Base-by-base conservation (phyloP, 768 basidiomycete species). In the Mycena sanguinolenta region DNA sequence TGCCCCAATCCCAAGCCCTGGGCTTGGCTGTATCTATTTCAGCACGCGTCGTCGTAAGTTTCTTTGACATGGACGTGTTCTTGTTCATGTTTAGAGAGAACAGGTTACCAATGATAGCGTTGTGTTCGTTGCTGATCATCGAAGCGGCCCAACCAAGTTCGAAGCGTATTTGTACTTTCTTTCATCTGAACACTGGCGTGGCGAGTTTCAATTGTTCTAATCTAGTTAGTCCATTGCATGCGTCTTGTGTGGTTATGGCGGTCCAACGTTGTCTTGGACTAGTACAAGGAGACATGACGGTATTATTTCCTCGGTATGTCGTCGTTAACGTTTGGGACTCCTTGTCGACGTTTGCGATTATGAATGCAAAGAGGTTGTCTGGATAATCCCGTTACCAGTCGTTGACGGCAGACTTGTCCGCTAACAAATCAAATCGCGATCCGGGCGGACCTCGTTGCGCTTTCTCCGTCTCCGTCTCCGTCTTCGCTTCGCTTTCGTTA, bases 121-220 rank as follows among this genome's bases (percentile, higher is more conserved):
- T 7, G n/a, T n/a, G n/a, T n/a, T n/a, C n/a, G n/a, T n/a, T n/a
- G 36, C 39, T 27, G 50, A 27, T 19, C 38, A n/a, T n/a, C n/a
- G n/a, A n/a, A n/a, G n/a, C n/a, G n/a, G n/a, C n/a, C n/a, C n/a
- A n/a, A n/a, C n/a, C n/a, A n/a, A n/a, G n/a, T 36, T 21, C 49
- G 34, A 42, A 25, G 17, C 17, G 19, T 28, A 54, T 44, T 21
- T 63, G 21, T 28, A 8, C 30, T 14, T 30, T 27, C 25, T 14
- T 30, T 27, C 25, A 46, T 34, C 38, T 42, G n/a, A n/a, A n/a
- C n/a, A n/a, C n/a, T n/a, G n/a, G n/a, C n/a, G n/a, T n/a, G n/a
- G 25, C 23, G 27, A 46, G 60, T 68, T 68, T 68, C 67, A 62
- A 62, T 49, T 54, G 67, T 13, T 42, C 44, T 27, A 32, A 67